Percentiles rank a stretch among this genome's conserved stretches.
phyloP scores from a whole-genome alignment of 2,329 filamentous ascomycete species.

The Uncinocarpus reesii region DNA sequence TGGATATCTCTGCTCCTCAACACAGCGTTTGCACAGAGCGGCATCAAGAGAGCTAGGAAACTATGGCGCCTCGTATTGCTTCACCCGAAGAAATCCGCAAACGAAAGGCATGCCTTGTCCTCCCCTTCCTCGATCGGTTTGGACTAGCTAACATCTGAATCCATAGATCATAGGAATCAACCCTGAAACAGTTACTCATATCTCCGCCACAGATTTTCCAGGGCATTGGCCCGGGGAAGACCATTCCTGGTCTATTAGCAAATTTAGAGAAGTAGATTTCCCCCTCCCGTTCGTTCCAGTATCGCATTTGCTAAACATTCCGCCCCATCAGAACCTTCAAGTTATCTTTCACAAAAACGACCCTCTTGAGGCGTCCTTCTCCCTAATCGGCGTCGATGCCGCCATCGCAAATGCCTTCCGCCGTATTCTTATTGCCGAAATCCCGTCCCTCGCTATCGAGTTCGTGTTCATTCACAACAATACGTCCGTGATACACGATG shows the following conservation, averaged over 20 bases:
- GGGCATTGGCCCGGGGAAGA: conserved; percentile 85
- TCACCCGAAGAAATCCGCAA: conserved; percentile 36
- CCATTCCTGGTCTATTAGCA: conserved; percentile 63
- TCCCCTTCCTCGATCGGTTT: no score
- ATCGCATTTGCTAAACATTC: not conserved
- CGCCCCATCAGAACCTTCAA: conserved; percentile 47
- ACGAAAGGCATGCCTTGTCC: conserved; percentile 30
- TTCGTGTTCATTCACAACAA: conserved; percentile 90
- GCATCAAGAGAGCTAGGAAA: not conserved
- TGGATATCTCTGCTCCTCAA: not conserved
- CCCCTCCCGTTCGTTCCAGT: conserved; percentile 37
- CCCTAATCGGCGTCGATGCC: conserved; percentile 81
- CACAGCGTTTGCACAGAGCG: not conserved
- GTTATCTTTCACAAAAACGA: conserved; percentile 80
- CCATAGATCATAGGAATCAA: conserved; percentile 75
- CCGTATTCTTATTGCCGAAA: conserved; percentile 87
- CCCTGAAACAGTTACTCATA: conserved; percentile 79
- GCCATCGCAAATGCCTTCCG: conserved; percentile 94
- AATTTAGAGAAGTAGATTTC: conserved; percentile 51
- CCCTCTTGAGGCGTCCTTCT: conserved; percentile 70
- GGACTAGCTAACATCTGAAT: not conserved
- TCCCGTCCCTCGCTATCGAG: conserved; percentile 90
- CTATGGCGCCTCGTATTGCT: conserved; percentile 36
- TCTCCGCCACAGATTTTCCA: conserved; percentile 82
- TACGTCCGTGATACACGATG: conserved; percentile 94